Base-by-base conservation (phyloP, 2,329 filamentous ascomycete species). In the Periconia sp. region DNA sequence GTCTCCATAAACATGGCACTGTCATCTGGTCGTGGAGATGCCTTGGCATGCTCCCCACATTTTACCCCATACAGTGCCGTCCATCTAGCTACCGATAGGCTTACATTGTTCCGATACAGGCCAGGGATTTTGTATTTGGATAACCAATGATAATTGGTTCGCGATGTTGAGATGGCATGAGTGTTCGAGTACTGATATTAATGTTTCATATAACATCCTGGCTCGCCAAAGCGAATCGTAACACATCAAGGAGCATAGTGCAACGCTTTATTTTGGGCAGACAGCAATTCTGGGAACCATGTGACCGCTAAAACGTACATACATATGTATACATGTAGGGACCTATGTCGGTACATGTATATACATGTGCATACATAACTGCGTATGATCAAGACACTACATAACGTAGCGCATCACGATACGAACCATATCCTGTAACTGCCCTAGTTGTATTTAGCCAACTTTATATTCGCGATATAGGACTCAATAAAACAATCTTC, bases 151-250 rank as follows among this genome's bases (percentile, higher is more conserved):
- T 56, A 56, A 61, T 59, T 62, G 61, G 59, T 41, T 30, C 42
- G 40, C 13, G 44, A 49, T 53, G 20, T 50, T 42, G 49, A 49
- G 45, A 37, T 49, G 27, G 35, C 33, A 49, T 46, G 40, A n/a
- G 33, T 17, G 47, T 49, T 18, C 41, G 41, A 23, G 30, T 23
- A 46, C 37, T 41, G 40, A 49, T 50, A 57, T 56, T 50, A 48
- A 49, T 17, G 54, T 55, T 57, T 60, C 58, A 64, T 64, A 55
- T 62, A 61, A 62, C 52, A 37, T 64, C 56, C 60, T 60, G 61
- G 61, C 51, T 60, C 60, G 23, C 23, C 23, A 27, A 27, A 27
- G 23, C 23, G 23, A 27, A 27, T 27, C 5, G 23, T 27, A 27
- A 27, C 23, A 27, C 23, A 27, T 27, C 23, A 3, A 8, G 23